A percentile compares a stretch with the other conserved stretches of the same genome.
Conservation (phyloP, 306 rosid genomes). For the Medicago arabica region DNA sequence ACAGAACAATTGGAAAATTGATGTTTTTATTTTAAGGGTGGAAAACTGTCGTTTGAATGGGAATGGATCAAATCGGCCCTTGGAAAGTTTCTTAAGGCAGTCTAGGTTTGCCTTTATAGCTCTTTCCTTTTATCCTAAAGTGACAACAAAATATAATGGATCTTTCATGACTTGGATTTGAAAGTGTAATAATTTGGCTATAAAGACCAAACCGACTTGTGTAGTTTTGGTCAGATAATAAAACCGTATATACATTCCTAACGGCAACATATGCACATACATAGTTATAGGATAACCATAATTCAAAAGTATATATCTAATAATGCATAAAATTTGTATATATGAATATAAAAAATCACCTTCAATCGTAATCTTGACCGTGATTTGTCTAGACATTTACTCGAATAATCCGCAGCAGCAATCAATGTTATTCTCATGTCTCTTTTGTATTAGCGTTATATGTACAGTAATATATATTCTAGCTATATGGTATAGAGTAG, state of each 20-base stretch:
- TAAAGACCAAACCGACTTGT: slow-evolving; percentile 29
- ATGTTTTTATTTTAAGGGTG: no score
- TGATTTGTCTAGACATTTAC: slow-evolving; percentile 37
- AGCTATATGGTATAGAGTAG: slow-evolving; percentile 31
- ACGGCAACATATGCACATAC: no score
- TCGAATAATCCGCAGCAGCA: slow-evolving; percentile 32
- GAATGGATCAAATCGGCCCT: slow-evolving; percentile 39
- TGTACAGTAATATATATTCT: slow-evolving; percentile 16
- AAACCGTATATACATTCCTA: not conserved
- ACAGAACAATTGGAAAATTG: no score
- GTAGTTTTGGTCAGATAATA: slow-evolving; percentile 2
- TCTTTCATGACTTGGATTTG: slow-evolving; percentile 50
- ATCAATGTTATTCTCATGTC: slow-evolving; percentile 39
- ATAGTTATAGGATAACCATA: no score
- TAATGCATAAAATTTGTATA: not conserved
- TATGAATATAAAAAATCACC: not conserved
- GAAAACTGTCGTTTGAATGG: not conserved
- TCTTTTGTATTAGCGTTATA: slow-evolving; percentile 28
- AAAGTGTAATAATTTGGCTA: slow-evolving; percentile 43
- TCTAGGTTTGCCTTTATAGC: slow-evolving; percentile 51
- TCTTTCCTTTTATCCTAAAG: slow-evolving; percentile 49
- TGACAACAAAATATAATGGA: slow-evolving; percentile 55
- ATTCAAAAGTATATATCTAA: no score
- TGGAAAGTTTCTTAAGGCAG: slow-evolving; percentile 45
- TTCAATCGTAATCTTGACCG: slow-evolving; percentile 32